phyloP scores from a whole-genome alignment of 768 basidiomycete species.

The Mycena sanguinolenta region DNA sequence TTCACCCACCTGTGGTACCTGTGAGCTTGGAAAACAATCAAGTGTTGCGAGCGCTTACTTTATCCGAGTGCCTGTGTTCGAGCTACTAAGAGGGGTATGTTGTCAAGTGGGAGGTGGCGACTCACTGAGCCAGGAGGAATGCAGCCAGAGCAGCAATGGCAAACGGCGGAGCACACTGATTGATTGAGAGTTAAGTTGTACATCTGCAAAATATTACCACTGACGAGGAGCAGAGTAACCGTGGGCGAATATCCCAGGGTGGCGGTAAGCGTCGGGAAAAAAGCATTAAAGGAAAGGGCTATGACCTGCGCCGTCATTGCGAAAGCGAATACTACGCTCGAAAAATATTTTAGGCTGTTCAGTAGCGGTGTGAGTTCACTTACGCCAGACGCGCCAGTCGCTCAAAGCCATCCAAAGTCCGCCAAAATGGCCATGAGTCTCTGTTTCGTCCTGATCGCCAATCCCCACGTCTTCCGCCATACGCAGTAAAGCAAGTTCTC shows the following conservation, averaged over 20 bases:
- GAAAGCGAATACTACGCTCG: constrained; percentile 68
- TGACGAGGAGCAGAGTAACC: constrained; percentile 25
- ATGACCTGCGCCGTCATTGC: constrained; percentile 71
- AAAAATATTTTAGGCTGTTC: neutral
- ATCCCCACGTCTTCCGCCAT: constrained; percentile 78
- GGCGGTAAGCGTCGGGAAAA: constrained; percentile 81
- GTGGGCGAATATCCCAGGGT: constrained; percentile 69
- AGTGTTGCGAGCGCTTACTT: constrained; percentile 25
- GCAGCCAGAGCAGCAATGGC: constrained; percentile 72
- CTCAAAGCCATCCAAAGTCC: constrained; percentile 75
- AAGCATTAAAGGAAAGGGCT: constrained; percentile 82
- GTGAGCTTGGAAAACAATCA: neutral
- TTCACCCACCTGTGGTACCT: constrained; percentile 60
- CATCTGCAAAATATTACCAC: neutral
- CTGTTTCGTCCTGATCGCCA: constrained; percentile 61
- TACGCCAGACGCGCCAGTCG: constrained; percentile 88
- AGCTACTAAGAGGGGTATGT: neutral
- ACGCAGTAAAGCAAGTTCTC: constrained; percentile 69
- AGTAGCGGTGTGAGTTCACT: neutral
- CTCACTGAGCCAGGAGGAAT: constrained; percentile 64
- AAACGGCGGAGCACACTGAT: constrained; percentile 79
- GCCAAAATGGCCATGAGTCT: constrained; percentile 48
- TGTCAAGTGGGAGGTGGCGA: constrained; percentile 34
- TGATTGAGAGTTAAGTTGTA: neutral
- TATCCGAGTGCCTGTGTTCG: constrained; percentile 79